Percentiles rank a stretch among this genome's conserved stretches.
Evolutionary conservation across 768 basidiomycete genomes (phyloP).

Genomic region (Tulasnella sp.): DNA sequence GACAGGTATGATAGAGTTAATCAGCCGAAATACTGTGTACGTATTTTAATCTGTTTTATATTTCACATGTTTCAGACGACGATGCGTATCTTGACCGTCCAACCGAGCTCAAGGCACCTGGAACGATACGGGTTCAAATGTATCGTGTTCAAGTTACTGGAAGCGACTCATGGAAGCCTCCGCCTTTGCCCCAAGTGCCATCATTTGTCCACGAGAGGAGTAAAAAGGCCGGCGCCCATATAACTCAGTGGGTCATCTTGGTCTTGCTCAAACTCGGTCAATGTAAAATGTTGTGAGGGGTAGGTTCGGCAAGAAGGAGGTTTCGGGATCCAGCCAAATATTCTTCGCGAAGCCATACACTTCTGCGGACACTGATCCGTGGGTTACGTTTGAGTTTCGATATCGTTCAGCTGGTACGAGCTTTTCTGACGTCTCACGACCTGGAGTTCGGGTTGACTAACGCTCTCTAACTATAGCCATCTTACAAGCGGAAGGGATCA

Average conservation of each 20-base stretch:
- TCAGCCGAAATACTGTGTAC: too few species aligned
- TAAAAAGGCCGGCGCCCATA: not conserved
- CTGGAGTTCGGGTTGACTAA: not conserved
- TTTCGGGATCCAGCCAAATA: not conserved
- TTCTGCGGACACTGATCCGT: not conserved
- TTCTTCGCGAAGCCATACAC: not conserved
- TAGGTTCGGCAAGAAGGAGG: not conserved
- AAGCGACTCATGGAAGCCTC: not conserved
- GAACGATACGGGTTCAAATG: not conserved
- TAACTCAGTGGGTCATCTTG: not conserved
- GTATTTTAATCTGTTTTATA: not conserved
- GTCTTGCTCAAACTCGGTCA: too few species aligned
- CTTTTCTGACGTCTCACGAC: not conserved
- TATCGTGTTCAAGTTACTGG: not conserved
- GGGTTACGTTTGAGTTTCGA: not conserved
- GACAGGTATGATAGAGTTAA: too few species aligned
- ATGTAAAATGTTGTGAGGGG: too few species aligned
- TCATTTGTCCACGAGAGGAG: not conserved
- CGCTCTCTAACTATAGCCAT: not conserved
- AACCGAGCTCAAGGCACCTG: not conserved
- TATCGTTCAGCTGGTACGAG: not conserved
- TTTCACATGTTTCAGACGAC: not conserved
- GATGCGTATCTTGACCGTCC: not conserved
- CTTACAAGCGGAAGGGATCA: slow-evolving; percentile 1
- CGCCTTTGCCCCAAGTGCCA: not conserved